Conservation (phyloP, 495 filamentous ascomycete genomes). For the Neurospora sp. region DNA sequence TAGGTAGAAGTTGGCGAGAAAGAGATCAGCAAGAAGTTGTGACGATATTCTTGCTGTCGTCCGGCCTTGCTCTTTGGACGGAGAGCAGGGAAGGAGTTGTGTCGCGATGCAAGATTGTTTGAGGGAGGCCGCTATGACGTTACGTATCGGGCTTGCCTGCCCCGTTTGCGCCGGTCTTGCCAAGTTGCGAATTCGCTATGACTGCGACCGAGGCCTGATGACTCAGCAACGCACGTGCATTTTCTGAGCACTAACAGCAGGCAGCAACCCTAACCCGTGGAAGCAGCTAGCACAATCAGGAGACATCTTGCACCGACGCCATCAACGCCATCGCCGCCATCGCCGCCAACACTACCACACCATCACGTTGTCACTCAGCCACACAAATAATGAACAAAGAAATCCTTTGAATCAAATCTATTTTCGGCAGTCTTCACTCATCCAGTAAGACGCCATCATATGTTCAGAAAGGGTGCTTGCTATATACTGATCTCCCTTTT, state of each 20-base stretch:
- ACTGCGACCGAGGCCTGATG: not conserved
- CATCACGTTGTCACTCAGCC: not conserved
- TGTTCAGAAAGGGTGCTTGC: not conserved
- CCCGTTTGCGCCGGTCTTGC: not conserved
- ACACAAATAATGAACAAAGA: not conserved
- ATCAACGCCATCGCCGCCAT: not conserved
- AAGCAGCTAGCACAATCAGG: not conserved
- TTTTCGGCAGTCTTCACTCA: not conserved
- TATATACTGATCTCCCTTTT: not conserved
- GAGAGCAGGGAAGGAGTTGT: not conserved
- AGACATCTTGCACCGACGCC: not conserved
- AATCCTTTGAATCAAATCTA: not conserved
- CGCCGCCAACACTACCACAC: not conserved
- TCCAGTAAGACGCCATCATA: not conserved
- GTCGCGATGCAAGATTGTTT: not conserved
- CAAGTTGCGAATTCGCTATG: not conserved
- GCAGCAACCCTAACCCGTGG: not conserved
- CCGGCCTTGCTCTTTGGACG: not conserved
- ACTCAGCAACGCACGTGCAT: not conserved
- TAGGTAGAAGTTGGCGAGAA: not conserved
- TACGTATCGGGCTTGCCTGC: not conserved
- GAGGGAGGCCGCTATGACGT: not conserved
- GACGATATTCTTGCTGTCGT: constrained; percentile 2
- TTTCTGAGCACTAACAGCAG: not conserved
- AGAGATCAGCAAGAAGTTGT: constrained; percentile 5